A percentile compares a stretch with the other conserved stretches of the same genome.
These are phyloP conservation scores for Hypoxylon perforatum DNA, from an alignment of 495 filamentous ascomycete species.

Conservation along the genomic window DNA sequence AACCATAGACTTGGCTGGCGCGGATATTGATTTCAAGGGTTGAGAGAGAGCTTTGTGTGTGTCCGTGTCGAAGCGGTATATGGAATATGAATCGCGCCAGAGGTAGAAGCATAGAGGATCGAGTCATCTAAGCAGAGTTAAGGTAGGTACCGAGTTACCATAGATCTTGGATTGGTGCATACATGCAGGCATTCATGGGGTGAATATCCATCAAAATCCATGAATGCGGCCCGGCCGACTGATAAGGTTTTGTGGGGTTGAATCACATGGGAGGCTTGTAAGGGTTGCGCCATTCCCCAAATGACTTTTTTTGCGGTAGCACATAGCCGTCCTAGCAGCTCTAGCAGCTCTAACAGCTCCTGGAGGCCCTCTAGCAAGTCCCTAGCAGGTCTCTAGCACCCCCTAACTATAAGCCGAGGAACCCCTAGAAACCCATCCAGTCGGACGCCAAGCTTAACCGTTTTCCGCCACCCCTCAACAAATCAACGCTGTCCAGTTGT, in stretches of 20 bases:
- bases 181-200: background rate
- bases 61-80: background rate
- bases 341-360: too few species aligned
- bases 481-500: conserved; percentile 35
- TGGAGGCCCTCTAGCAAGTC: too few species aligned
- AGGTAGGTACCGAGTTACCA: background rate
- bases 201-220: too few species aligned
- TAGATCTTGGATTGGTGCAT: background rate
- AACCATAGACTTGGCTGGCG: too few species aligned
- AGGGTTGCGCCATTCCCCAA: background rate
- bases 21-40: too few species aligned
- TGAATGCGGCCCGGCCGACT: background rate
- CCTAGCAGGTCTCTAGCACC: too few species aligned
- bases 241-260: conserved; percentile 36
- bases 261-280: conserved; percentile 27
- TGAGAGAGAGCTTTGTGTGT: too few species aligned
- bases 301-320: background rate
- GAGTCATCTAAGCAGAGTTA: too few species aligned
- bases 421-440: background rate
- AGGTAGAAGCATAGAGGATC: background rate
- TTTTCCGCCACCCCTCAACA: conserved; percentile 31
- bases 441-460: conserved; percentile 13
- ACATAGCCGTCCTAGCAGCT: too few species aligned
- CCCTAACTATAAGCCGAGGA: background rate
- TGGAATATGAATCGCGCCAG: background rate